Evolutionary conservation across 73 alveolate species (phyloP).

Genomic region (Tetrahymena borealis): DNA sequence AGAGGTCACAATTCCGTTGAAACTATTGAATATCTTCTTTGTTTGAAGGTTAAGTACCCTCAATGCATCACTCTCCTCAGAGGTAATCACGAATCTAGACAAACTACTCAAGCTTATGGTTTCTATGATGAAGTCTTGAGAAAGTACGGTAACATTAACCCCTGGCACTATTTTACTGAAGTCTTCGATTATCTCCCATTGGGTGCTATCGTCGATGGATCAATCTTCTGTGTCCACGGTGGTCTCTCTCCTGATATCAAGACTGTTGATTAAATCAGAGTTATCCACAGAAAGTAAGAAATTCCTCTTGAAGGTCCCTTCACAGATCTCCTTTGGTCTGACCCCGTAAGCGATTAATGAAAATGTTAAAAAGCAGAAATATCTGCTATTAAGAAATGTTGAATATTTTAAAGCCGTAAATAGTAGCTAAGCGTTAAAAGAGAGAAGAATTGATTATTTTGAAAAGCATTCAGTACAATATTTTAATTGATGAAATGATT

Average conservation of each 20-base stretch:
- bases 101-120: conserved; percentile 72
- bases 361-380: neutral
- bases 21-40: conserved; percentile 58
- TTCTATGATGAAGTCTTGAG: conserved; percentile 88
- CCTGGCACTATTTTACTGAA: conserved; percentile 93
- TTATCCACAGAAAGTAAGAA: conserved; percentile 71
- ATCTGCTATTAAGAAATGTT: too few relatives aligned
- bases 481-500: too few relatives aligned
- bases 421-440: too few relatives aligned
- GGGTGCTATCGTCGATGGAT: conserved; percentile 83
- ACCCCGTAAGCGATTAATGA: conserved; percentile 62
- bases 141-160: conserved; percentile 93
- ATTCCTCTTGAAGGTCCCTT: conserved; percentile 88
- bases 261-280: conserved; percentile 53
- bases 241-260: conserved; percentile 89
- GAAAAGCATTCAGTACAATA: too few relatives aligned
- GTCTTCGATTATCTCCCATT: conserved; percentile 86
- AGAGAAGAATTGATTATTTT: too few relatives aligned
- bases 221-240: conserved; percentile 88
- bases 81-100: conserved; percentile 48
- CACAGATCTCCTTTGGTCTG: conserved; percentile 91
- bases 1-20: conserved; percentile 92
- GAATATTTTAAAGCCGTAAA: too few relatives aligned
- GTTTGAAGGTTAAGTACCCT: conserved; percentile 29
- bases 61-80: conserved; percentile 31